Evolutionary conservation across 306 rosid genomes (phyloP), one percentile per base, ranked within the genome.

Genomic region (Prunus padus): DNA sequence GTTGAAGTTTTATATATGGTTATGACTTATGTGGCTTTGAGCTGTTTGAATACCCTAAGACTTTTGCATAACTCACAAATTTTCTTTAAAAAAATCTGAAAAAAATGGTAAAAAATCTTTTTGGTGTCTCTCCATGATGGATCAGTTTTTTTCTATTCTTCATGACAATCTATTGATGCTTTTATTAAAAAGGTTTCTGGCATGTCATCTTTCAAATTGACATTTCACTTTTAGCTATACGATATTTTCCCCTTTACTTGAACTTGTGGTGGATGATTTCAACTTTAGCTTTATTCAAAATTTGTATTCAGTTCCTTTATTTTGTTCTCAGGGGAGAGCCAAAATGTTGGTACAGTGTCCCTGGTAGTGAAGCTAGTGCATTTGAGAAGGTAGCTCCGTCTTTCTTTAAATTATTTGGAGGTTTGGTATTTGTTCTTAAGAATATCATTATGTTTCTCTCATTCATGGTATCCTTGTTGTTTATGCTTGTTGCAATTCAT

Each of bases 271-370:
- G 3, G 19, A 59, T 57, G 25, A 44, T 59, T 40, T 72, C 14
- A 33, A 25, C 42, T 40, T 42, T 44, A 23, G 22, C 20, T 30
- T 7, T 51, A 5, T 51, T 51, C 42, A 37, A 3, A 66, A 74
- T 66, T 59, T 50, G 40, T 40, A 75, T 79, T 84, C 70, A 73
- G 76, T 81, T 78, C 74, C 78, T 26, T 69, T 78, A 65, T 86
- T 81, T 77, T 84, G 51, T 69, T 63, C 72, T 77, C 77, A 94
- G 98, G 98, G 98, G 98, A 78, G 98, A 95, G 88, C 92, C 98
- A 76, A 95, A 95, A 83, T 95, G 96, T 80, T 95, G 98, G 98
- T 95, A 95, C 85, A 95, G 98, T 70, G 88, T 95, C 76, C 98
- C 98, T 82, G 98, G 98, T 77, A 84, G 82, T 82, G 88, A 90